Conservation (phyloP, 305 asterid genomes). For the Fraxinus nigra region DNA sequence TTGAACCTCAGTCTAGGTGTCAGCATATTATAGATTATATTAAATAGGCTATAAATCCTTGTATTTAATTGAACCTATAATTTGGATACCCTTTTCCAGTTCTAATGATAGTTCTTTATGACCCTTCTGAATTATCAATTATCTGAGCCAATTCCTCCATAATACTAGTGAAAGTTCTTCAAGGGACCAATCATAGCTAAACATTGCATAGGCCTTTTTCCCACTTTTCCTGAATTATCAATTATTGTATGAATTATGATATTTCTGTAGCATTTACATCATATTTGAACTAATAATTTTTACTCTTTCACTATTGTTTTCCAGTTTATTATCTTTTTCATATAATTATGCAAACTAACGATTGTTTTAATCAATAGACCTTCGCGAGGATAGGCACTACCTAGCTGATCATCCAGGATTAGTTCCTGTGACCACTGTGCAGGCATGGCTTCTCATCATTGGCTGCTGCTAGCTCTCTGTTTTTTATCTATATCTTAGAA, state of each 20-base stretch:
- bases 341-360: constrained; percentile 8
- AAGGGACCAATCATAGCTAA: not conserved
- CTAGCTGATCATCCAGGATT: constrained; percentile 91
- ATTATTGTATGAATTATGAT: not conserved
- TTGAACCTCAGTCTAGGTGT: not conserved
- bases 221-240: not conserved
- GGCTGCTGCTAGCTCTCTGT: not conserved
- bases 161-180: not conserved
- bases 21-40: not conserved
- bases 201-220: not conserved
- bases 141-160: not conserved
- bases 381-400: constrained; percentile 89
- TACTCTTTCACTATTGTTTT: not conserved
- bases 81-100: not conserved
- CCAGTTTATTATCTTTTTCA: not conserved
- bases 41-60: not conserved
- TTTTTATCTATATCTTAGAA: not conserved
- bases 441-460: constrained; percentile 44
- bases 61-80: not conserved
- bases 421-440: constrained; percentile 76
- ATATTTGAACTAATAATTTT: not conserved
- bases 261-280: not conserved
- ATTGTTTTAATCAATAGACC: constrained; percentile 49
- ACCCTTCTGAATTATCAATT: not conserved
- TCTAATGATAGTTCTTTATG: not conserved